A percentile compares a stretch with the other conserved stretches of the same genome.
phyloP scores from a whole-genome alignment of 495 filamentous ascomycete genomes.

The Usnea hakonensis region DNA sequence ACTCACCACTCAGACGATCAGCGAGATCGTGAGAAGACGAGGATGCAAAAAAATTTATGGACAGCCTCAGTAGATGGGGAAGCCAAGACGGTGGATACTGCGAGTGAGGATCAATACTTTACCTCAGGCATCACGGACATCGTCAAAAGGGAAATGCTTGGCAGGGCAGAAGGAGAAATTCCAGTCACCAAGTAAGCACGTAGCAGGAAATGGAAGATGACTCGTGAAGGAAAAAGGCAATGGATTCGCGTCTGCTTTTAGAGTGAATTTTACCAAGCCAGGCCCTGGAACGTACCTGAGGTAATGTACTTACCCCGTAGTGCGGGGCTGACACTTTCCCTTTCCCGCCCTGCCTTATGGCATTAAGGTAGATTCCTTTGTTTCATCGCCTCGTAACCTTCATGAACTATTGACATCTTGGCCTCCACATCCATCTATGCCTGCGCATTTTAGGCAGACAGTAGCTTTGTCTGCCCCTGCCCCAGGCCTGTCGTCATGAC shows the following conservation, averaged over 20 bases:
- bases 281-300: no score
- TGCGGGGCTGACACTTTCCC: neutral
- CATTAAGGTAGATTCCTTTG: no score
- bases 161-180: no score
- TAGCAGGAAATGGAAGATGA: neutral
- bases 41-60: neutral
- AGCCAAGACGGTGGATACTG: neutral
- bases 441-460: neutral
- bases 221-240: no score
- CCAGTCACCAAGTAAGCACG: no score
- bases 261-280: no score
- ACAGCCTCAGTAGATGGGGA: neutral
- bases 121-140: neutral
- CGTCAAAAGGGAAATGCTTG: neutral
- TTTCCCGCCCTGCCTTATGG: neutral
- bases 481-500: slow-evolving; percentile 7
- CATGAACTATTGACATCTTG: neutral
- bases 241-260: no score
- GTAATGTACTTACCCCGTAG: no score
- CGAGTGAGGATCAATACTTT: neutral
- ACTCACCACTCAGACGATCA: neutral
- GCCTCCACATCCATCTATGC: neutral
- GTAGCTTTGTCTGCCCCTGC: neutral
- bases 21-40: neutral
- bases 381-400: neutral